Base-by-base conservation (phyloP, 768 basidiomycete species). In the Agrocybe chaxingu region DNA sequence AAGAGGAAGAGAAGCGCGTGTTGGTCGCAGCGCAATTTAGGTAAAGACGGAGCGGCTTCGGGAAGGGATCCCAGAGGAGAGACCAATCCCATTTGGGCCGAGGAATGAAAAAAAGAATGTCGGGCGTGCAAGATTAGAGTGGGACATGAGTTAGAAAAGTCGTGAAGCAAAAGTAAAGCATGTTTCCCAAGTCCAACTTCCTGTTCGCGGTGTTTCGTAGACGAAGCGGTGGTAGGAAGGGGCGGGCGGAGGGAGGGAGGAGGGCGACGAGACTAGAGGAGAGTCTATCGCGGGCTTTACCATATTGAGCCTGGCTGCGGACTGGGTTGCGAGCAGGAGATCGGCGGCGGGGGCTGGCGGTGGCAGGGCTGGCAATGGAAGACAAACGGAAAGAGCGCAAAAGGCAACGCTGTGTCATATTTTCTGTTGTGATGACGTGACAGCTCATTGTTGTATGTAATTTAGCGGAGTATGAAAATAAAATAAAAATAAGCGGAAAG, bases 1-100 rank as follows among this genome's bases (percentile, higher is more conserved):
- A 42, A 36, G 42, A 38, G 33, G 24, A 33, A 44, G 44, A 45
- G 31, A 45, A 34, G 19, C 50, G 43, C 36, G 50, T 45, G 50
- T 35, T 51, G 45, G 42, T 39, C 37, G 30, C 29, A 51, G 50
- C 50, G 50, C 43, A 40, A 39, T 51, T 57, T 57, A 54, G 44
- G 56, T 57, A 50, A 57, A 52, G 18, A 31, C 13, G 40, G 18
- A 24, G 24, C 16, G 42, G 12, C 50, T 57, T 54, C 50, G 49
- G 41, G 37, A 38, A 53, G 43, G 30, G 53, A 54, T 50, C 37
- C 47, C 29, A 49, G 13, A n/a, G 45, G 30, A 16, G 32, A 46
- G 24, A 24, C 24, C 24, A 24, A 24, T 24, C 6, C 31, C 38
- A 10, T 47, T 24, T 51, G 37, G 42, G 41, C 54, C 54, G 54